Conservation (phyloP, 2,329 filamentous ascomycete genomes). For the Cucurbitaria berberidis region DNA sequence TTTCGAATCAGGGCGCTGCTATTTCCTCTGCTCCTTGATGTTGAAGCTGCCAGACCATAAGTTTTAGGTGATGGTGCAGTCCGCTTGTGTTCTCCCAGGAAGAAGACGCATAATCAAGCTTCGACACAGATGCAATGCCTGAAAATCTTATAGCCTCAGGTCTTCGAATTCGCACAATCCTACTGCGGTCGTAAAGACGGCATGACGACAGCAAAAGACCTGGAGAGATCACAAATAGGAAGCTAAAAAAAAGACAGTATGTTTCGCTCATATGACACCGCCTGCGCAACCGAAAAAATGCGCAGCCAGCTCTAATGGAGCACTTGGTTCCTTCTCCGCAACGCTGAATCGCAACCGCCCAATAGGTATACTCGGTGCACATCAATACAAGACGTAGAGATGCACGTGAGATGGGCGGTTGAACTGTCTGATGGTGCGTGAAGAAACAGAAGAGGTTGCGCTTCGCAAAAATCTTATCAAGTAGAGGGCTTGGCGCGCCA, state of each 20-base stretch:
- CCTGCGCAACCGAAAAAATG: constrained; percentile 71
- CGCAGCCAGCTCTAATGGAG: constrained; percentile 77
- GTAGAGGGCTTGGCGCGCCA: constrained; percentile 14
- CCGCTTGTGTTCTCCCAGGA: too few species aligned
- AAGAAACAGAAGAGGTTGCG: constrained; percentile 16
- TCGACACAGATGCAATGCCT: too few species aligned
- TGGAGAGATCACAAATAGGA: not conserved
- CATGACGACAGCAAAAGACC: too few species aligned
- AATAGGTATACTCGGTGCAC: constrained; percentile 39
- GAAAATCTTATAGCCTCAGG: too few species aligned
- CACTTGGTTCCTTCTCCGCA: constrained; percentile 63
- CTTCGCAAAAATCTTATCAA: constrained; percentile 31
- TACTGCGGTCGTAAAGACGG: too few species aligned
- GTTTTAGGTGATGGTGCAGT: too few species aligned
- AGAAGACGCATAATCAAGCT: too few species aligned
- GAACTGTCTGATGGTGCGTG: constrained; percentile 51
- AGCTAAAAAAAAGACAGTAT: constrained; percentile 49
- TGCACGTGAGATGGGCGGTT: constrained; percentile 45
- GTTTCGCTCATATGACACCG: constrained; percentile 85
- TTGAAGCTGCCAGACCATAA: too few species aligned
- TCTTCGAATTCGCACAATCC: too few species aligned
- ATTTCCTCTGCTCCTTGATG: too few species aligned
- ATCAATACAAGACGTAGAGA: constrained; percentile 49
- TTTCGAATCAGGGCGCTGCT: too few species aligned
- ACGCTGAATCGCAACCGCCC: constrained; percentile 63